Evolutionary conservation across 2,329 filamentous ascomycete species (phyloP).

Genomic region (Pseudopyricularia cyperi): DNA sequence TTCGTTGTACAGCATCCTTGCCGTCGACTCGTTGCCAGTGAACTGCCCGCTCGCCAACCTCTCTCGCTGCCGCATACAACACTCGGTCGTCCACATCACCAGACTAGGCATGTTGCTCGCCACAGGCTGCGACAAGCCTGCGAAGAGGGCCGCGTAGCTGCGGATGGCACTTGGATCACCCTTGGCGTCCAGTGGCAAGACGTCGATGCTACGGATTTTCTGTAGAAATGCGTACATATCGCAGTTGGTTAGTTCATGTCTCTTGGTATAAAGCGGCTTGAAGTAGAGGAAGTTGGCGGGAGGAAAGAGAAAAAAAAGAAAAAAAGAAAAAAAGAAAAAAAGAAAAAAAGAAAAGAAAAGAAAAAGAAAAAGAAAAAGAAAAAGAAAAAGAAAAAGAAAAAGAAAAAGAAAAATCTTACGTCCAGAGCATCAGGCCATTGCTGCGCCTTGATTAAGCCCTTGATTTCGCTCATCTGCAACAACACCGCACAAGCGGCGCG

Average conservation of each 20-base stretch:
- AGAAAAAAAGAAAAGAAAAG: not conserved
- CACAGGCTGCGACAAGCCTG: slow-evolving; percentile 64
- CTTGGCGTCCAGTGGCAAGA: slow-evolving; percentile 64
- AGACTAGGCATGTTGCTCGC: slow-evolving; percentile 83
- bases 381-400: too few species aligned
- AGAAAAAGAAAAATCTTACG: slow-evolving; percentile 26
- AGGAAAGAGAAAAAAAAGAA: not conserved
- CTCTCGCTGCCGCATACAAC: slow-evolving; percentile 68
- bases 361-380: not conserved
- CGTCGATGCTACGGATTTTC: slow-evolving; percentile 61
- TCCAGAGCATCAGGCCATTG: slow-evolving; percentile 46
- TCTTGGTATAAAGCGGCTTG: not conserved
- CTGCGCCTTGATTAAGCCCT: slow-evolving; percentile 37
- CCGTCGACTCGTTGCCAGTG: slow-evolving; percentile 56
- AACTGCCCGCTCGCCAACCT: slow-evolving; percentile 58
- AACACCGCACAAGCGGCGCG: slow-evolving; percentile 41
- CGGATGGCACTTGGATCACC: slow-evolving; percentile 73
- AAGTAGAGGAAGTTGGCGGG: not conserved
- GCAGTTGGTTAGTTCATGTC: slow-evolving; percentile 4
- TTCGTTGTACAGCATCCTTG: slow-evolving; percentile 51
- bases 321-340: slow-evolving; percentile 1
- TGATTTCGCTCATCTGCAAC: slow-evolving; percentile 49
- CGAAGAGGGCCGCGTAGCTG: slow-evolving; percentile 67
- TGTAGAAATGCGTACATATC: slow-evolving; percentile 4
- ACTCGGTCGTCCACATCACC: slow-evolving; percentile 85